Base-by-base conservation (phyloP, 257 asterid species). In the Jacaranda mimosifolia region DNA sequence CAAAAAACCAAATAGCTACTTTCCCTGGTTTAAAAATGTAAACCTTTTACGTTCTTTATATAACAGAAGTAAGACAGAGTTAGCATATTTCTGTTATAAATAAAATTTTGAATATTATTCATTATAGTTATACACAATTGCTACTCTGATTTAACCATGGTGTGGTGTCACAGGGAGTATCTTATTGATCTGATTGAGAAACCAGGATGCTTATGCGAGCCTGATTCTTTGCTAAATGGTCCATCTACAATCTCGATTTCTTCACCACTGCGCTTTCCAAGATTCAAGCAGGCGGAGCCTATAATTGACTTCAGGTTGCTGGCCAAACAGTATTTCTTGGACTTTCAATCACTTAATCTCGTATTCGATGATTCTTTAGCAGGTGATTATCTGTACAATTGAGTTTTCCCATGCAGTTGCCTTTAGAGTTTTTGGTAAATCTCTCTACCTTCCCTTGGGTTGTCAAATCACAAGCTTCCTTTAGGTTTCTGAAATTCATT, bases 161-260 rank as follows among this genome's bases (percentile, higher is more conserved):
- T 76, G 72, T 73, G 75, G 42, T 77, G 64, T 75, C 72, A 60
- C 95, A 93, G 98, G 96, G 98, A 93, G 80, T 90, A 82, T 85
- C 85, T 91, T 72, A 88, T 93, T 78, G 98, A 93, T 87, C 85
- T 93, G 89, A 74, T 91, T 71, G 90, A 85, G 78, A 83, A 82
- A 73, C 98, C 98, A 68, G 98, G 98, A 75, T 83, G 84, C 73
- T 81, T 93, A 72, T 83, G 84, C 43, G 95, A 87, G 77, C 98
- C 98, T 6, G 96, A 93, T 87, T 93, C 98, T 63, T 81, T 86
- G 89, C 85, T 90, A 77, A 93, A 93, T 81, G 98, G 98, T 73
- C 96, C 96, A 35, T 86, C 92, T 70, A 91, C 96, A 76, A 91
- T 93, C 83, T 83, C 92, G 74, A 87, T 93, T 76, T 84, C 89